Percentiles rank a stretch among this genome's conserved stretches.
phyloP scores from a whole-genome alignment of 2,329 filamentous ascomycete species.

The Colletotrichum gigasporum region DNA sequence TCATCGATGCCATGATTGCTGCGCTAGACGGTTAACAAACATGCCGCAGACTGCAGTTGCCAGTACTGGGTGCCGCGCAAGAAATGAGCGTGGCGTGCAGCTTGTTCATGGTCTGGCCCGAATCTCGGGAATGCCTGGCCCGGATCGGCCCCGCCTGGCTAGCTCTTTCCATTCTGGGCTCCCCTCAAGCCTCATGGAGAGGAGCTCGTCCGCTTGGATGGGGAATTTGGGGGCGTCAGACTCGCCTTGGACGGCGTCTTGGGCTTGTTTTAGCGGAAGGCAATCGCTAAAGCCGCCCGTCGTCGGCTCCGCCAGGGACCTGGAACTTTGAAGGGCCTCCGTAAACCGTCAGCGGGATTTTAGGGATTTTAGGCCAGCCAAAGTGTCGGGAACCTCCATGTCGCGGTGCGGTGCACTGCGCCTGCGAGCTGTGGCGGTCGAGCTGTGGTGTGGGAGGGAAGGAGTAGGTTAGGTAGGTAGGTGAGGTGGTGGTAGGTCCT shows the following conservation, averaged over 20 bases:
- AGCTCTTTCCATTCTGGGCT: background rate
- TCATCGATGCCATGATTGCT: too few species aligned
- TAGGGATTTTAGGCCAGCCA: background rate
- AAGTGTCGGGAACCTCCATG: constrained; percentile 2
- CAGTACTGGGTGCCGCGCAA: too few species aligned
- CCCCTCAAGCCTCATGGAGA: background rate
- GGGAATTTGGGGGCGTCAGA: constrained; percentile 15
- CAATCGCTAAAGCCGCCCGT: constrained; percentile 6
- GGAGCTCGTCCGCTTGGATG: constrained; percentile 7
- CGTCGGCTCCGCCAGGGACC: background rate
- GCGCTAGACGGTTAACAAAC: too few species aligned
- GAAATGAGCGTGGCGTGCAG: constrained; percentile 4
- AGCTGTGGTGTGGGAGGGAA: too few species aligned
- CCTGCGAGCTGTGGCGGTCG: too few species aligned
- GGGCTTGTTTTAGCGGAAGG: constrained; percentile 17
- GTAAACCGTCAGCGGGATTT: background rate
- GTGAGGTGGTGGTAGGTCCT: too few species aligned
- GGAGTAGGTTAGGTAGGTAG: too few species aligned
- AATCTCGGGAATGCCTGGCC: constrained; percentile 7
- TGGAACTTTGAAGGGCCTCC: background rate
- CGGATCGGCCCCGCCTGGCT: constrained; percentile 10
- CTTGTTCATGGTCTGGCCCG: background rate
- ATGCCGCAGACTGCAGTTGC: too few species aligned
- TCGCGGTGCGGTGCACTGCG: background rate
- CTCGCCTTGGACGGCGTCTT: constrained; percentile 1